Conservation (phyloP, 2,329 filamentous ascomycete species). For the Botrytis paeoniae region DNA sequence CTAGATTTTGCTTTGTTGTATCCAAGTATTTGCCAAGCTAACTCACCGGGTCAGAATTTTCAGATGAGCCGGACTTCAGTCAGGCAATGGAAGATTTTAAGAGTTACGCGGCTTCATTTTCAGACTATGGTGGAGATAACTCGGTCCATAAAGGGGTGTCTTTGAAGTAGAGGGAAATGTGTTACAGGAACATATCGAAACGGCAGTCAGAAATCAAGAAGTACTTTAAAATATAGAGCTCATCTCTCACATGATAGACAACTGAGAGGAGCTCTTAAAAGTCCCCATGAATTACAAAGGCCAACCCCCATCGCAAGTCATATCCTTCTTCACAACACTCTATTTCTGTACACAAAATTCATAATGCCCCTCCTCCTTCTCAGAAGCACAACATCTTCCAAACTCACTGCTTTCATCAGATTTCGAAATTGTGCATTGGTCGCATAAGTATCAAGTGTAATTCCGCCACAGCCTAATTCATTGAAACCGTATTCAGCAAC, state of each 20-base stretch:
- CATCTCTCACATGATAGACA: not conserved
- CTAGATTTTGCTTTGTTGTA: not conserved
- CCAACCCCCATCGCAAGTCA: conserved; percentile 26
- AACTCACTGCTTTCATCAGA: conserved; percentile 19
- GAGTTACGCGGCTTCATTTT: too few species aligned
- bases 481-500: conserved; percentile 30
- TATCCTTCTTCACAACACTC: not conserved
- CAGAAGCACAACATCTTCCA: conserved; percentile 8
- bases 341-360: too few species aligned
- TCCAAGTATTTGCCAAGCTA: not conserved
- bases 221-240: not conserved
- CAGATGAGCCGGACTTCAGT: not conserved
- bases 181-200: not conserved
- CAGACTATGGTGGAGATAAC: not conserved
- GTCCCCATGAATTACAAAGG: not conserved
- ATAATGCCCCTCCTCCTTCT: conserved; percentile 5
- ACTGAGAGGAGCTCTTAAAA: not conserved
- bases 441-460: conserved; percentile 28
- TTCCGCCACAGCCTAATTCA: conserved; percentile 24
- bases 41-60: not conserved
- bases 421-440: conserved; percentile 17
- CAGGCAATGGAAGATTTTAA: not conserved
- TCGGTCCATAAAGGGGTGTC: rapidly evolving
- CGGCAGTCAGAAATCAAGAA: not conserved
- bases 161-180: rapidly evolving